These are phyloP conservation scores for Balakata baccata DNA, from an alignment of 345 rosid genomes.

Conservation along the genomic window DNA sequence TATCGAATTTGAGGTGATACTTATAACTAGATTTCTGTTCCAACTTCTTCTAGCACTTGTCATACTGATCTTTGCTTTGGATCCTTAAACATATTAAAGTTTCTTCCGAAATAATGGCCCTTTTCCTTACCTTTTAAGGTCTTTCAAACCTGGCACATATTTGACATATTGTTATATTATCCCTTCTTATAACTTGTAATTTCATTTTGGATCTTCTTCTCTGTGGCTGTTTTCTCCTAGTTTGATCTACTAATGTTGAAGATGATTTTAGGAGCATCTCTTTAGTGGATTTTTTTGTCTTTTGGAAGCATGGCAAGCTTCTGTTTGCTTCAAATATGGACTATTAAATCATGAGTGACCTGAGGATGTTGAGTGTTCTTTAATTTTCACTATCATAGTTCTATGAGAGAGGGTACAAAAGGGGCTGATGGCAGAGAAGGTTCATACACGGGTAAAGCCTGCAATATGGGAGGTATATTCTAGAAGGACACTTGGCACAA, in stretches of 20 bases:
- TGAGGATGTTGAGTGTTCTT: conserved; percentile 10
- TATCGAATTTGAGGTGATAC: not conserved
- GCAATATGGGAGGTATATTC: too few species aligned
- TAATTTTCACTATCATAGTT: not conserved
- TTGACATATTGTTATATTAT: not conserved
- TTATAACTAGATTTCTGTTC: not conserved
- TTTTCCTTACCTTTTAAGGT: not conserved
- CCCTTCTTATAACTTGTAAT: not conserved
- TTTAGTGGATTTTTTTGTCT: too few species aligned
- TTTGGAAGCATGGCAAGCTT: too few species aligned
- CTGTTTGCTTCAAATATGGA: conserved; percentile 19
- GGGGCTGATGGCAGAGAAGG: too few species aligned
- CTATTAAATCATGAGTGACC: not conserved
- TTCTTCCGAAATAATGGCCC: too few species aligned
- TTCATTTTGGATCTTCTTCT: not conserved
- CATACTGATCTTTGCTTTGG: too few species aligned
- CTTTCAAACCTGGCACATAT: not conserved
- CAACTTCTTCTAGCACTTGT: too few species aligned
- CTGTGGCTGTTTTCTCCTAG: not conserved
- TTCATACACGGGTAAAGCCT: too few species aligned
- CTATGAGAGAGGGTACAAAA: too few species aligned
- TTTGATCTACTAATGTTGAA: not conserved
- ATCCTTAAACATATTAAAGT: too few species aligned
- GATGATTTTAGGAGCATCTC: too few species aligned
- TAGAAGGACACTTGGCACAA: too few species aligned